Conservation (phyloP, 2,329 filamentous ascomycete genomes). For the Falciphora oryzae region DNA sequence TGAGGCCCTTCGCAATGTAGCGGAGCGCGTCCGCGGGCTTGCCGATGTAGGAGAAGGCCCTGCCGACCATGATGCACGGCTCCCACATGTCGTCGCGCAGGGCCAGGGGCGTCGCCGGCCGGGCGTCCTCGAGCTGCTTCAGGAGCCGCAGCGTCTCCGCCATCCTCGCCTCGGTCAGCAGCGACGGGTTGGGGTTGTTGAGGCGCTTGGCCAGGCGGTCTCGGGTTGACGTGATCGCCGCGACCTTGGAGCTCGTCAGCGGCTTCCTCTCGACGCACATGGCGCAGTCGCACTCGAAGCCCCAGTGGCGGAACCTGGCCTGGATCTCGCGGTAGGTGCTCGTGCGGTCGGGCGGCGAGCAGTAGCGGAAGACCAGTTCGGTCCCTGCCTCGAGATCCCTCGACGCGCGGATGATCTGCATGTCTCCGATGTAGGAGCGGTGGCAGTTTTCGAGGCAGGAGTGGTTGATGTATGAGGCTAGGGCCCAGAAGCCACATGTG, state of each 20-base stretch:
- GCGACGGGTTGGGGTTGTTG: background rate
- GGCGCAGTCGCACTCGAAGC: background rate
- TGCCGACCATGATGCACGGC: background rate
- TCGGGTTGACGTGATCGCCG: too few species aligned
- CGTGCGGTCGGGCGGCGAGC: background rate
- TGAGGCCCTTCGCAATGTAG: background rate
- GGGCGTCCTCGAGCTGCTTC: background rate
- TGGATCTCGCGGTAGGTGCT: background rate
- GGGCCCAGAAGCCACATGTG: constrained; percentile 40
- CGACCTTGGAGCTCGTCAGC: too few species aligned
- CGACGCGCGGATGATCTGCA: constrained; percentile 43
- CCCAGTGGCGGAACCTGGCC: background rate
- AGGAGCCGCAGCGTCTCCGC: background rate
- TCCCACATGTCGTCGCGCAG: background rate
- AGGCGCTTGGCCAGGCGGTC: background rate
- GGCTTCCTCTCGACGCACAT: background rate
- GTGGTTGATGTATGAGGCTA: constrained; percentile 47
- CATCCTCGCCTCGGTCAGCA: background rate
- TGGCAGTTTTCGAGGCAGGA: constrained; percentile 40
- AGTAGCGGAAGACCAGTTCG: constrained; percentile 30
- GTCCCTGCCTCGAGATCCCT: constrained; percentile 34
- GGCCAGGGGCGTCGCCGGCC: background rate
- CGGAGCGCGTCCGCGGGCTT: background rate
- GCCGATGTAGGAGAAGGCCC: background rate
- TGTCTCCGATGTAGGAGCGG: constrained; percentile 48